These are phyloP conservation scores for Dothideomycetes sp. DNA, from an alignment of 2,329 filamentous ascomycete species.

Conservation along the genomic window DNA sequence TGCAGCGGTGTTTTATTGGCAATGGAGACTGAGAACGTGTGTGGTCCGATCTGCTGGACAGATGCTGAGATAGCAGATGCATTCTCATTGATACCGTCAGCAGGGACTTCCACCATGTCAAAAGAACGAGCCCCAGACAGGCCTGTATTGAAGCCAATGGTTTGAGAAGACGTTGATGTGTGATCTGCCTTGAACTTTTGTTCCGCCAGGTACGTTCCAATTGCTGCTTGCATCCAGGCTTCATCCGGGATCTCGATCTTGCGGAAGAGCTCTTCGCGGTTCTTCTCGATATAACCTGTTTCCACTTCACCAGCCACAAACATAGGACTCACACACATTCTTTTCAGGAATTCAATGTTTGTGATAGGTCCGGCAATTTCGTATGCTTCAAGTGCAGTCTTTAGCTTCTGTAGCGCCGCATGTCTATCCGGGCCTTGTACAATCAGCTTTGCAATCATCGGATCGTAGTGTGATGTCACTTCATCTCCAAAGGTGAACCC, in stretches of 20 bases:
- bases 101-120: slow-evolving; percentile 40
- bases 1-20: slow-evolving; percentile 23
- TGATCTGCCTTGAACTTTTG: slow-evolving; percentile 36
- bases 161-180: slow-evolving; percentile 34
- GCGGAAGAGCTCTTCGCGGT: slow-evolving; percentile 68
- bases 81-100: slow-evolving; percentile 32
- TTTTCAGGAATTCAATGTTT: slow-evolving; percentile 94
- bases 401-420: slow-evolving; percentile 74
- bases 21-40: slow-evolving; percentile 44
- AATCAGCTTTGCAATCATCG: slow-evolving; percentile 98
- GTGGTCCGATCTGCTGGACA: slow-evolving; percentile 39
- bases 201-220: slow-evolving; percentile 49
- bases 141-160: slow-evolving; percentile 52
- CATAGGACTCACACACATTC: slow-evolving; percentile 67
- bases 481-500: slow-evolving; percentile 87
- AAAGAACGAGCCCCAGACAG: slow-evolving; percentile 54
- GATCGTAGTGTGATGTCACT: slow-evolving; percentile 90
- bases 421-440: slow-evolving; percentile 71
- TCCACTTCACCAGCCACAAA: slow-evolving; percentile 86
- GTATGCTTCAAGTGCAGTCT: slow-evolving; percentile 72
- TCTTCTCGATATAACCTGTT: slow-evolving; percentile 92
- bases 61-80: slow-evolving; percentile 26
- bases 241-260: slow-evolving; percentile 55
- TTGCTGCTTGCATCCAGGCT: slow-evolving; percentile 75
- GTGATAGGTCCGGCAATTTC: slow-evolving; percentile 89